These are phyloP conservation scores for Panicum hallii DNA, from an alignment of 202 grass and related monocot species.

Conservation along the genomic window DNA sequence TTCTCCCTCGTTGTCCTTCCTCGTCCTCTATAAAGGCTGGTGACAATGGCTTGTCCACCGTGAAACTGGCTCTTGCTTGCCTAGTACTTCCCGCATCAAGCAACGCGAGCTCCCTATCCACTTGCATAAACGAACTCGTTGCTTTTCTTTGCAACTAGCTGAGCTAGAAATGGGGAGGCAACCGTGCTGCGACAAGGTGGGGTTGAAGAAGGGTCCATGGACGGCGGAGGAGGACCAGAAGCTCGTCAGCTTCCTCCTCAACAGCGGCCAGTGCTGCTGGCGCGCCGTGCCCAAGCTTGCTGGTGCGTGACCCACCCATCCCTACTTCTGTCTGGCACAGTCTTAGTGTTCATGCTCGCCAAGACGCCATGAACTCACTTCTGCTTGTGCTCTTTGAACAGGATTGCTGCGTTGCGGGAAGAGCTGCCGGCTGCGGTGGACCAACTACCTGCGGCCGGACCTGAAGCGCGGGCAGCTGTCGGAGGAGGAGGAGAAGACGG, in stretches of 20 bases:
- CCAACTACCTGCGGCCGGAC: constrained; percentile 86
- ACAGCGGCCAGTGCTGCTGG: constrained; percentile 81
- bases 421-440: constrained; percentile 92
- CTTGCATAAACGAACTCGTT: too few species aligned
- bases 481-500: constrained; percentile 63
- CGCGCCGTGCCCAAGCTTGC: constrained; percentile 86
- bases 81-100: too few species aligned
- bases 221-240: constrained; percentile 83
- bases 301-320: constrained; percentile 36
- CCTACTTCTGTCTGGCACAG: too few species aligned
- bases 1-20: neutral
- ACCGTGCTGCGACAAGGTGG: constrained; percentile 90
- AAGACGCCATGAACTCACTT: neutral
- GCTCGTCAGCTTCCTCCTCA: constrained; percentile 79
- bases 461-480: constrained; percentile 78
- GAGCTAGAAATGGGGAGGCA: constrained; percentile 74
- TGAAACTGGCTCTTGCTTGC: neutral
- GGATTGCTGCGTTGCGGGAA: constrained; percentile 88
- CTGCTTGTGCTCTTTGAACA: neutral
- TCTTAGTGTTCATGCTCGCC: too few species aligned
- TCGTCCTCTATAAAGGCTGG: constrained; percentile 55
- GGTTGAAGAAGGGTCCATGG: constrained; percentile 93
- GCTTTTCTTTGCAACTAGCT: neutral
- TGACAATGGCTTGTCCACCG: constrained; percentile 41
- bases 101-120: too few species aligned